Evolutionary conservation across 1,284 basidiomycete species (phyloP).

Genomic region (Fistulinella staudtii): DNA sequence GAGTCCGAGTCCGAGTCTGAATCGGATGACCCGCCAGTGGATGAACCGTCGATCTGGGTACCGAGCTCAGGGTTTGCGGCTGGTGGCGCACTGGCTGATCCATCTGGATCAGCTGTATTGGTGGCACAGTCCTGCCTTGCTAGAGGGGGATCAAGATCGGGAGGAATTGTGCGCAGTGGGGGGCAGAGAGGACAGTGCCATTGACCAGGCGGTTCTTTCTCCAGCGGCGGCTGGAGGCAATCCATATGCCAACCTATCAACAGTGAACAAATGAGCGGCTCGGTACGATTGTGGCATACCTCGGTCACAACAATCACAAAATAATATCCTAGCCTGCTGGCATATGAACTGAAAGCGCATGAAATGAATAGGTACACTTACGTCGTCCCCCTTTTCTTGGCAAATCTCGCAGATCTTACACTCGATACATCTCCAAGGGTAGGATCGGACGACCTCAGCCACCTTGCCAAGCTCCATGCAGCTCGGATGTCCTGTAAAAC

Average conservation of each 20-base stretch:
- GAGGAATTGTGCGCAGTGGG: slow-evolving; percentile 26
- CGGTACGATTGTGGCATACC: slow-evolving; percentile 41
- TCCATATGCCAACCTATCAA: slow-evolving; percentile 83
- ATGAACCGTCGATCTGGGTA: slow-evolving; percentile 17
- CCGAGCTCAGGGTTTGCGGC: slow-evolving; percentile 19
- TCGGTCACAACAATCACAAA: slow-evolving; percentile 94
- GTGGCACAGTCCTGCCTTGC: slow-evolving; percentile 3
- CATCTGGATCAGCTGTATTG: slow-evolving; percentile 6
- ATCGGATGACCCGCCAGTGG: slow-evolving; percentile 28
- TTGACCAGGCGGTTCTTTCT: slow-evolving; percentile 66
- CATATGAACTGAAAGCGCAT: slow-evolving; percentile 12
- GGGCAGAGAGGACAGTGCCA: slow-evolving; percentile 73
- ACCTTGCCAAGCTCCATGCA: slow-evolving; percentile 62
- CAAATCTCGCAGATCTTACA: slow-evolving; percentile 96
- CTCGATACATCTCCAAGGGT: slow-evolving; percentile 87
- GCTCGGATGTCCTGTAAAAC: slow-evolving; percentile 64
- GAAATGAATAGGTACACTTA: slow-evolving; percentile 43
- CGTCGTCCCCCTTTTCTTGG: slow-evolving; percentile 82
- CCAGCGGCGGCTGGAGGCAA: slow-evolving; percentile 76
- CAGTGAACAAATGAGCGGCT: slow-evolving; percentile 6
- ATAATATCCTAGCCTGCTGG: slow-evolving; percentile 73
- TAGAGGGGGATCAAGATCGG: slow-evolving; percentile 16
- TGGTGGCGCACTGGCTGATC: slow-evolving; percentile 1
- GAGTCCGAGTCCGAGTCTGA: slow-evolving; percentile 34
- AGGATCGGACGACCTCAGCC: slow-evolving; percentile 57